These are phyloP conservation scores for Sugiyamaella lignohabitans DNA, from an alignment of 805 yeast genomes.

Conservation along the genomic window DNA sequence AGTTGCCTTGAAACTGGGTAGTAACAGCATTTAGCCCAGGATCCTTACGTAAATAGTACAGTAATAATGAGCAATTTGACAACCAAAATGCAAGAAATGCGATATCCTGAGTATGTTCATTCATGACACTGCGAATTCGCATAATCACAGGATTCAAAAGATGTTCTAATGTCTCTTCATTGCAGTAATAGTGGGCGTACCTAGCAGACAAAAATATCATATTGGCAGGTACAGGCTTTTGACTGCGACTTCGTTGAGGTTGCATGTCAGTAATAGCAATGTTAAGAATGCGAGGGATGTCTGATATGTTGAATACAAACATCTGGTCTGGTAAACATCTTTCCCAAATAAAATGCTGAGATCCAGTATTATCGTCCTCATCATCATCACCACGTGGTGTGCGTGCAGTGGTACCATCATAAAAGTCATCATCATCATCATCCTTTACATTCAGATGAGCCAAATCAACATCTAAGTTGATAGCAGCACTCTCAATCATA, in stretches of 20 bases:
- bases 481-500: constrained; percentile 26
- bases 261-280: constrained; percentile 30
- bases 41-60: constrained; percentile 70
- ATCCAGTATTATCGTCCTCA: constrained; percentile 16
- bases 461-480: constrained; percentile 30
- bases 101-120: constrained; percentile 33
- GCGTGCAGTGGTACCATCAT: constrained; percentile 10
- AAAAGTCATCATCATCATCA: constrained; percentile 2
- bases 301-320: constrained; percentile 34
- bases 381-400: too few species aligned
- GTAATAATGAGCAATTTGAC: constrained; percentile 66
- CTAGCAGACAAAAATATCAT: constrained; percentile 36
- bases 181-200: constrained; percentile 34
- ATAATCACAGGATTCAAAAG: constrained; percentile 30
- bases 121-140: constrained; percentile 30
- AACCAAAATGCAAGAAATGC: constrained; percentile 74
- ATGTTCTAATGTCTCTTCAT: constrained; percentile 26
- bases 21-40: constrained; percentile 36
- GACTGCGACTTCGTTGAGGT: constrained; percentile 33
- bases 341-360: constrained; percentile 35
- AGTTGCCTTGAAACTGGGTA: constrained; percentile 23
- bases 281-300: constrained; percentile 35
- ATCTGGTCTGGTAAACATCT: constrained; percentile 35
- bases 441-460: constrained; percentile 17
- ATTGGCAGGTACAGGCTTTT: constrained; percentile 39